These are phyloP conservation scores for Sutorius eximius DNA, from an alignment of 1,284 basidiomycete genomes.

Conservation along the genomic window DNA sequence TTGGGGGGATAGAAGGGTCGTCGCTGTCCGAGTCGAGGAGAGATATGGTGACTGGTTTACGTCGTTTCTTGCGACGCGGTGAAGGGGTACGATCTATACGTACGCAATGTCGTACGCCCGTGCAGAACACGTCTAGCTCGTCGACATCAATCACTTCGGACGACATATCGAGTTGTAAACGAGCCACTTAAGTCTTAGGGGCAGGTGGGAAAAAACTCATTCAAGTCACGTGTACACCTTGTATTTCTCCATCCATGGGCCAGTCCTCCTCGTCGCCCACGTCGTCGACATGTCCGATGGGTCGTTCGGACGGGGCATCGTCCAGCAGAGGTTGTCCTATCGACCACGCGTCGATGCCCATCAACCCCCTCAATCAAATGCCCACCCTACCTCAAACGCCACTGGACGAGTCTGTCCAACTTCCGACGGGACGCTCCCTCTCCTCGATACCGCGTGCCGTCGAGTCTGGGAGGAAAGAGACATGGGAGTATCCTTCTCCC, in stretches of 20 bases:
- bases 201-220: conserved; percentile 3
- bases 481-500: conserved; percentile 97
- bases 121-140: conserved; percentile 24
- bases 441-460: conserved; percentile 86
- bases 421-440: conserved; percentile 75
- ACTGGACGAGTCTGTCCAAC: conserved; percentile 54
- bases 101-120: conserved; percentile 16
- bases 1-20: conserved; percentile 7
- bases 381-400: conserved; percentile 76
- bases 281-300: conserved; percentile 12
- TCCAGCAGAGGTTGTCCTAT: conserved; percentile 42
- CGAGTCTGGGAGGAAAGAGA: conserved; percentile 20
- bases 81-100: conserved; percentile 18
- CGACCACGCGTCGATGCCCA: conserved; percentile 40
- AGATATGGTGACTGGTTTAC: conserved; percentile 9
- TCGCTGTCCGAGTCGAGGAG: conserved; percentile 25
- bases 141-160: conserved; percentile 31
- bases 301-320: conserved; percentile 2
- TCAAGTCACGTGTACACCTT: conserved; percentile 12
- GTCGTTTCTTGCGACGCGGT: conserved; percentile 15
- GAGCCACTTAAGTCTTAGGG: background rate
- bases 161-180: conserved; percentile 5
- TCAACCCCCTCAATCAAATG: conserved; percentile 91
- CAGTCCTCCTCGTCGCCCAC: conserved; percentile 15
- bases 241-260: conserved; percentile 18